Evolutionary conservation across 2,329 filamentous ascomycete genomes (phyloP).

Genomic region (Paraphaeosphaeria minitans): DNA sequence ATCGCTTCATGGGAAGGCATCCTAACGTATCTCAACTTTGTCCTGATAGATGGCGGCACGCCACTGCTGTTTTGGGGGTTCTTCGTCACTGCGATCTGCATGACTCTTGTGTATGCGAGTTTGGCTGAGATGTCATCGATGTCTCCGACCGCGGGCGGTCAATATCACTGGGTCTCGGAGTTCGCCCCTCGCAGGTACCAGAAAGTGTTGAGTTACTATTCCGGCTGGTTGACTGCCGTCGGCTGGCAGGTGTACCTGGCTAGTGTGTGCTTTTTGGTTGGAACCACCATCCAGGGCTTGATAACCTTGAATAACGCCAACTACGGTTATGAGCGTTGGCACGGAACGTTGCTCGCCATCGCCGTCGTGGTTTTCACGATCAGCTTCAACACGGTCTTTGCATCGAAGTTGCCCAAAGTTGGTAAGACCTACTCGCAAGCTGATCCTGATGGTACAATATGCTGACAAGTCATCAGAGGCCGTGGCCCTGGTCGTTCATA

Average conservation of each 20-base stretch:
- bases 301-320: constrained; percentile 46
- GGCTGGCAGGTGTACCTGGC: constrained; percentile 54
- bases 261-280: constrained; percentile 49
- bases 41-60: constrained; percentile 37
- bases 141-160: constrained; percentile 26
- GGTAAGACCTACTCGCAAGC: constrained; percentile 18
- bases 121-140: constrained; percentile 42
- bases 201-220: constrained; percentile 14
- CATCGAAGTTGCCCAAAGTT: constrained; percentile 12
- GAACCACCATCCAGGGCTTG: constrained; percentile 48
- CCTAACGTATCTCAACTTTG: constrained; percentile 11
- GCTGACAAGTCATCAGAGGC: constrained; percentile 38
- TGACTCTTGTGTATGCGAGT: constrained; percentile 32
- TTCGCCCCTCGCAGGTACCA: constrained; percentile 20
- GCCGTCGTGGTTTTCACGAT: constrained; percentile 46
- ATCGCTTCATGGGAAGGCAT: constrained; percentile 24
- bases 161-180: constrained; percentile 29
- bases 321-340: constrained; percentile 51
- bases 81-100: constrained; percentile 32
- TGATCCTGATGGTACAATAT: constrained; percentile 38
- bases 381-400: constrained; percentile 48
- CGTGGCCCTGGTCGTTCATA: constrained; percentile 36
- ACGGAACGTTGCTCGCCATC: constrained; percentile 55
- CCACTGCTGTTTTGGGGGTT: constrained; percentile 41
- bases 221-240: constrained; percentile 52